Evolutionary conservation across 1,284 basidiomycete genomes (phyloP), one percentile per base, ranked within the genome.

Genomic region (Chalciporus sp.): DNA sequence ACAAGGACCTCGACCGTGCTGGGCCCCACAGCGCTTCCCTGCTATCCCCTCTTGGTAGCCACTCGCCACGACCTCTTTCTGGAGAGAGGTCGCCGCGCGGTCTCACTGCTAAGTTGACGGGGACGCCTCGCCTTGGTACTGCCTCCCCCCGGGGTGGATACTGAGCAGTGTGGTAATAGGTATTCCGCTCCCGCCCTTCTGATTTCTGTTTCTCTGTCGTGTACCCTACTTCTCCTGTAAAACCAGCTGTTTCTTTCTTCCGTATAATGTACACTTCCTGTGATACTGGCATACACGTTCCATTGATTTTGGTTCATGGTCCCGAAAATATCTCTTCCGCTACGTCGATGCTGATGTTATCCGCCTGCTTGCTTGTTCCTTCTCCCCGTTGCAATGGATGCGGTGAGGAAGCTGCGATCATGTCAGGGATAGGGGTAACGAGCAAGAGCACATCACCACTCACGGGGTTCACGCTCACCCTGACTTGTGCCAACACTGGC

Each of bases 1-100:
- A 73, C 58, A 59, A 68, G 51, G 58, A 57, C 6, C 9, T 61
- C 11, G 66, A 67, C 46, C 53, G 47, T 2, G 28, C 53, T 26
- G 52, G 47, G 1, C 56, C 53, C 9, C 63, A 43, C 53, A 47
- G 39, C 10, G 50, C 49, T 4, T 2, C 52, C 8, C 11, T 70
- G 19, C 2, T 68, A 47, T 53, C 58, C 3, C 58, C 57, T 10
- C 0, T 35, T 20, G 44, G 44, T 2, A 43, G 7, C 10, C 1
- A 19, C 16, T 16, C 58, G 2, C 19, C 42, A 1, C 61, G 47
- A 11, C 0, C 10, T 31, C 52, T 33, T 4, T 3, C 5, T 37
- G 35, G n/a, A n/a, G 61, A 64, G 1, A 53, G 44, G 7, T 69
- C 66, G 7, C 61, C 63, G 3, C 65, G 55, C 4, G 16, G 43